Percentiles rank a stretch among this genome's conserved stretches.
Conservation (phyloP, 495 filamentous ascomycete genomes). For the Hyaloscypha variabilis region DNA sequence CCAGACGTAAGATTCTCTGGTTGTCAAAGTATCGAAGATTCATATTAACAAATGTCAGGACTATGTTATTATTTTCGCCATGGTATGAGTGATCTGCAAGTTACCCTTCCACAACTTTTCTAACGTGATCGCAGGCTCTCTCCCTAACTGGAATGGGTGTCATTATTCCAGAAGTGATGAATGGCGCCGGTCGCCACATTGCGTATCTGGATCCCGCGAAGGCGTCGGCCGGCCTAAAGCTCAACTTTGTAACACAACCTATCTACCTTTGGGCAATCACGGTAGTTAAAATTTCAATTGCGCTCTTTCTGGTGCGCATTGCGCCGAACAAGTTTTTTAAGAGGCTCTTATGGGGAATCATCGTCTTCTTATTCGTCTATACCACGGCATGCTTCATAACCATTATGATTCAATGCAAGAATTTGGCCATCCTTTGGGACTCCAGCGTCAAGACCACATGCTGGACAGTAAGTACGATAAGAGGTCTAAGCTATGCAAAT, state of each 20-base stretch:
- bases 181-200: constrained; percentile 44
- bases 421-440: constrained; percentile 41
- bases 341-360: constrained; percentile 35
- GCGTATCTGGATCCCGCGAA: constrained; percentile 15
- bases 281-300: constrained; percentile 48
- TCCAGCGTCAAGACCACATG: constrained; percentile 36
- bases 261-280: constrained; percentile 45
- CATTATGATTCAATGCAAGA: constrained; percentile 34
- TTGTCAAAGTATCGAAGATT: not conserved
- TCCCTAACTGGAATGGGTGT: constrained; percentile 40
- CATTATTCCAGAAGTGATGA: constrained; percentile 38
- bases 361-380: constrained; percentile 42
- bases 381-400: constrained; percentile 37
- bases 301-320: constrained; percentile 47
- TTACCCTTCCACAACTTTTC: constrained; percentile 4
- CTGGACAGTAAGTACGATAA: constrained; percentile 36
- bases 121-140: not conserved
- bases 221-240: constrained; percentile 29
- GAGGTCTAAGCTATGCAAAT: constrained; percentile 41
- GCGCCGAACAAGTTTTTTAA: constrained; percentile 38
- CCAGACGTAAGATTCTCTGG: constrained; percentile 35
- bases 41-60: constrained; percentile 30
- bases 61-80: constrained; percentile 41
- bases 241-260: constrained; percentile 46
- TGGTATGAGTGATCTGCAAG: constrained; percentile 36